Conservation (phyloP, 2,329 filamentous ascomycete genomes). For the Colletotrichum sp. region DNA sequence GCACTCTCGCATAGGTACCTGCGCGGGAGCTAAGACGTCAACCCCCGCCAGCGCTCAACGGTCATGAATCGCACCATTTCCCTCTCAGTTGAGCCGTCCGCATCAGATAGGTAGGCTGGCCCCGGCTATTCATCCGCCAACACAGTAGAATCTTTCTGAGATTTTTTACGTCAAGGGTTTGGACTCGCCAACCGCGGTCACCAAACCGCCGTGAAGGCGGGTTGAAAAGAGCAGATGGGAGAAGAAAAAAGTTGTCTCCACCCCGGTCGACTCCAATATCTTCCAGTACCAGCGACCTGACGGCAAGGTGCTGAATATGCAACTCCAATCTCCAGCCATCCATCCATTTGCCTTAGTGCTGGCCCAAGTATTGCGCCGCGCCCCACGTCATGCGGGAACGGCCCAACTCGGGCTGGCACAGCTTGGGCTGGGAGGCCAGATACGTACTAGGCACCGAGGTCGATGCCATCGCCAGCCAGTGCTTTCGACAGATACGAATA, state of each 20-base stretch:
- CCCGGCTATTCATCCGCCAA: background rate
- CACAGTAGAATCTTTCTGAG: background rate
- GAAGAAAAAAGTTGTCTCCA: background rate
- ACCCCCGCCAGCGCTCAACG: background rate
- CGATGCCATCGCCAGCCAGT: background rate
- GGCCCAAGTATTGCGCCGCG: background rate
- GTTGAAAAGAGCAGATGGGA: background rate
- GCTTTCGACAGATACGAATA: background rate
- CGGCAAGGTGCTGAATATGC: conserved; percentile 3
- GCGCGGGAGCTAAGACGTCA: background rate
- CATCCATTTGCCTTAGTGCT: background rate
- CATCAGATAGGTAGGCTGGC: background rate
- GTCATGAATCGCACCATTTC: background rate
- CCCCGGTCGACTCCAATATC: background rate
- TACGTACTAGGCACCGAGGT: background rate
- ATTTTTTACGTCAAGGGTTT: background rate
- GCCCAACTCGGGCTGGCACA: conserved; percentile 1
- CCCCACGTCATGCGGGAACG: conserved; percentile 17
- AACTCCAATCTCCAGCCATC: conserved; percentile 6
- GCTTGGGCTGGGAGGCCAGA: background rate
- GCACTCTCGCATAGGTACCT: background rate
- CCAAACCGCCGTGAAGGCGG: background rate
- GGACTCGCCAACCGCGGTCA: background rate
- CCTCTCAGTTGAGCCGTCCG: background rate
- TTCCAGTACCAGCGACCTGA: conserved; percentile 12